Evolutionary conservation across 2,329 filamentous ascomycete genomes (phyloP), one percentile per base, ranked within the genome.

Genomic region (Xylariaceae sp.): DNA sequence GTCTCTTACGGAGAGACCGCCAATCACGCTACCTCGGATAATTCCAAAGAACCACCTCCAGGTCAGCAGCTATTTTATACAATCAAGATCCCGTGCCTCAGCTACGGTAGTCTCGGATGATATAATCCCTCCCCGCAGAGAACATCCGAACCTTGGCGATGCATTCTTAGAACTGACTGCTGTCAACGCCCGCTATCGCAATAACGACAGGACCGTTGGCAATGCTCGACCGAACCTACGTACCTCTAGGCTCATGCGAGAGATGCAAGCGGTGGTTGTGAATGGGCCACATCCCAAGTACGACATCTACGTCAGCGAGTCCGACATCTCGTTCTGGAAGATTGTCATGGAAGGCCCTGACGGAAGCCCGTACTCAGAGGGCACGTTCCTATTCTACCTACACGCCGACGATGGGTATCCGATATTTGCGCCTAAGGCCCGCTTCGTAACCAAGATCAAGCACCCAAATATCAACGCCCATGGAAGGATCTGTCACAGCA

Each of bases 391-490:
- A 71, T 82, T 90, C 52, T 88, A 91, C 73, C 80, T 91, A 26
- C 91, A 91, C 71, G 78, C 91, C 40, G 88, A 88, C 20, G 88
- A 91, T 67, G 88, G 90, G 72, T 91, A 91, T 69, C 89, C 89
- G 19, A 90, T 90, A 87, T 89, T 85, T 43, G 88, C 89, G 50
- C 89, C 89, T 7, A 89, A 89, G 74, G 89, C 90, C 67, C 84
- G 88, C 54, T 91, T 91, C 72, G 75, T 91, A 54, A 91, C 89
- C 57, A 89, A 89, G 72, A 91, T 91, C 72, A 90, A 90, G 70
- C 89, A 91, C 71, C 89, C 89, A 44, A 91, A 91, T 73, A 90
- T 91, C 67, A 88, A 91, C 70, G 86, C 87, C 67, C 79, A 91
- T 6, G 89, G 89, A 54, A 82, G 89, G 57, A 90, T 91, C 70